Conservation (phyloP, 192 early-diverging fungal species). For the Mortierella hygrophila region DNA sequence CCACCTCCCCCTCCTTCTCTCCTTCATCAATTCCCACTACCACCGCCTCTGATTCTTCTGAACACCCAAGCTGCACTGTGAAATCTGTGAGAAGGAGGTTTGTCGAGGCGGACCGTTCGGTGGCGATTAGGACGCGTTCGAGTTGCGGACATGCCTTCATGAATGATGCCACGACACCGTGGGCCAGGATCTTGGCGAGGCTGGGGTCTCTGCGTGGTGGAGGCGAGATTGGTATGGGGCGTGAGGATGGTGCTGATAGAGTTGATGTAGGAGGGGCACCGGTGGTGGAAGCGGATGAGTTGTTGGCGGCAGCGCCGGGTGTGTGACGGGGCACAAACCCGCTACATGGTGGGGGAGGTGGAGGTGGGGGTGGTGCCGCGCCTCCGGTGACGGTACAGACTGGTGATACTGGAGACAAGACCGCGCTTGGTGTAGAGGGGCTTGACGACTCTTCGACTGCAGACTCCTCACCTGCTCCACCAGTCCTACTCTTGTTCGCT, state of each 20-base stretch:
- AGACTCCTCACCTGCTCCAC: not conserved
- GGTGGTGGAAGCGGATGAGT: not conserved
- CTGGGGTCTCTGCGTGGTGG: not conserved
- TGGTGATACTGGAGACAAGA: not conserved
- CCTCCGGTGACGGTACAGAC: not conserved
- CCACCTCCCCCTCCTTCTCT: not conserved
- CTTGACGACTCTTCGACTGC: too few species aligned
- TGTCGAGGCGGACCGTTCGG: not conserved
- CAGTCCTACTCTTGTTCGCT: not conserved
- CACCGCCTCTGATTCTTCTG: not conserved
- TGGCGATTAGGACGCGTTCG: not conserved
- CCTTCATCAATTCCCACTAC: not conserved
- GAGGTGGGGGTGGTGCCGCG: not conserved
- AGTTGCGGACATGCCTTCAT: constrained; percentile 21
- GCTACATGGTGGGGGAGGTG: not conserved
- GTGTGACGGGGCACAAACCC: not conserved
- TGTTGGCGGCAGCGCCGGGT: not conserved
- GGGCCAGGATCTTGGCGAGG: not conserved
- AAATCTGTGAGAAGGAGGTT: not conserved
- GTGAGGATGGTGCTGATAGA: not conserved
- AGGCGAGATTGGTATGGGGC: not conserved
- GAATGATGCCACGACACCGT: not conserved
- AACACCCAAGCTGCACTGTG: not conserved
- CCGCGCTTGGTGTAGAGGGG: not conserved
- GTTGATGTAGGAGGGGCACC: not conserved